A percentile compares a stretch with the other conserved stretches of the same genome.
Conservation (phyloP, 2,329 filamentous ascomycete species). For the Colletotrichum trifolii region DNA sequence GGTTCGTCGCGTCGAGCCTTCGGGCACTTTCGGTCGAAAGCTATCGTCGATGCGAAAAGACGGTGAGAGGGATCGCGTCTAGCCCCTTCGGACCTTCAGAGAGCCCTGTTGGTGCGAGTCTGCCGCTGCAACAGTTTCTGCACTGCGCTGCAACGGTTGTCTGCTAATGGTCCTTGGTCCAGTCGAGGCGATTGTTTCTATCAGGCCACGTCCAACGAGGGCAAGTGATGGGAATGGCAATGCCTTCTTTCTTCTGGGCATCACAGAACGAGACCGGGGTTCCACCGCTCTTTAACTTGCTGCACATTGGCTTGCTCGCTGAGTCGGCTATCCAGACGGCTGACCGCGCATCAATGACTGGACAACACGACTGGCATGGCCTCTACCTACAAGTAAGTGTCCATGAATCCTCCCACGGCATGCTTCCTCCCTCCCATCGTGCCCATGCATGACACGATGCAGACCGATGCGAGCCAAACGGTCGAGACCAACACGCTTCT, state of each 20-base stretch:
- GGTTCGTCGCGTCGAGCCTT: slow-evolving; percentile 6
- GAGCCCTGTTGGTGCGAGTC: background rate
- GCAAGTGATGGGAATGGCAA: background rate
- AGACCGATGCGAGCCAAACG: background rate
- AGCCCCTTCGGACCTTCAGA: background rate
- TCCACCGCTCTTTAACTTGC: too few species aligned
- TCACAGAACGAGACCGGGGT: too few species aligned
- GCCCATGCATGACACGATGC: slow-evolving; percentile 19
- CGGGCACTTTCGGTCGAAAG: background rate
- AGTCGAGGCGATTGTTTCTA: background rate
- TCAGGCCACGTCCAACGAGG: slow-evolving; percentile 23
- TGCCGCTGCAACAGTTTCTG: background rate
- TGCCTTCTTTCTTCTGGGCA: too few species aligned
- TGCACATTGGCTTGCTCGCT: too few species aligned
- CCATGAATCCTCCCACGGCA: background rate
- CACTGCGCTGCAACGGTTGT: slow-evolving; percentile 11
- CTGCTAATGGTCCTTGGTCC: background rate
- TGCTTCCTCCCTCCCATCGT: background rate
- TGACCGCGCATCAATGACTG: too few species aligned
- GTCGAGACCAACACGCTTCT: background rate
- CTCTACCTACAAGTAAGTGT: background rate
- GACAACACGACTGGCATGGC: too few species aligned
- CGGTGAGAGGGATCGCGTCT: slow-evolving; percentile 14
- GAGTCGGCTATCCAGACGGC: too few species aligned
- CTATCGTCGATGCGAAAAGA: slow-evolving; percentile 26